phyloP scores from a whole-genome alignment of 2,329 filamentous ascomycete genomes.

The Apiospora sp. region DNA sequence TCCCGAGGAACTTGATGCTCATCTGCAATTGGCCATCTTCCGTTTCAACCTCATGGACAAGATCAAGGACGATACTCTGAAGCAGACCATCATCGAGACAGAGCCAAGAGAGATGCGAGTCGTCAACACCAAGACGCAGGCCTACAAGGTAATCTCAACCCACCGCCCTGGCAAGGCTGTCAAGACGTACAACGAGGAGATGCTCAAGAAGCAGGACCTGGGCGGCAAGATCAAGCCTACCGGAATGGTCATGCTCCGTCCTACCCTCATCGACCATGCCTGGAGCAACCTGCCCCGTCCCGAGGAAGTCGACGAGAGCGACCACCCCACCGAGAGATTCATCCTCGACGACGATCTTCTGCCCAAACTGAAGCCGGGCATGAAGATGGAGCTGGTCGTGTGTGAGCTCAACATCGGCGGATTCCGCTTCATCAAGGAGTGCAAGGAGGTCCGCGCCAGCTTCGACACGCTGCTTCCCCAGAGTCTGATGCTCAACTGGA shows the following conservation, averaged over 20 bases:
- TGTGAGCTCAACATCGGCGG: constrained; percentile 63
- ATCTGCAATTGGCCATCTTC: constrained; percentile 48
- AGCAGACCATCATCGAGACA: constrained; percentile 3
- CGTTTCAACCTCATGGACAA: constrained; percentile 50
- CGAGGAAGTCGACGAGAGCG: constrained; percentile 39
- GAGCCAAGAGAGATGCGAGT: constrained; percentile 47
- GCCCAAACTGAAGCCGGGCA: constrained; percentile 65
- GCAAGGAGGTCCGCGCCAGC: constrained; percentile 62
- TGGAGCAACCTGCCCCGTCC: constrained; percentile 51
- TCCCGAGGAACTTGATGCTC: constrained; percentile 51
- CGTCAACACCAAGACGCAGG: constrained; percentile 44
- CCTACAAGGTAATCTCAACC: constrained; percentile 5
- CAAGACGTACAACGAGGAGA: constrained; percentile 30
- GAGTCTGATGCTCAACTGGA: constrained; percentile 73
- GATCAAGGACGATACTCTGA: constrained; percentile 41
- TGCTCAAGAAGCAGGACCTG: constrained; percentile 30
- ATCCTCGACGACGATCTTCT: constrained; percentile 70
- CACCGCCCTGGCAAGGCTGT: constrained; percentile 33
- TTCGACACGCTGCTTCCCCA: constrained; percentile 74
- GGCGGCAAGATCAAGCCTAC: constrained; percentile 47
- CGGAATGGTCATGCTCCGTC: constrained; percentile 54
- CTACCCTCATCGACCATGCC: constrained; percentile 56
- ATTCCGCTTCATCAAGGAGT: constrained; percentile 69
- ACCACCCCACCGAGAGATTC: constrained; percentile 52
- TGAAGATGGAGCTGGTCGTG: constrained; percentile 66